Base-by-base conservation (phyloP, 139 green algal species). In the Mychonastes homosphaera region DNA sequence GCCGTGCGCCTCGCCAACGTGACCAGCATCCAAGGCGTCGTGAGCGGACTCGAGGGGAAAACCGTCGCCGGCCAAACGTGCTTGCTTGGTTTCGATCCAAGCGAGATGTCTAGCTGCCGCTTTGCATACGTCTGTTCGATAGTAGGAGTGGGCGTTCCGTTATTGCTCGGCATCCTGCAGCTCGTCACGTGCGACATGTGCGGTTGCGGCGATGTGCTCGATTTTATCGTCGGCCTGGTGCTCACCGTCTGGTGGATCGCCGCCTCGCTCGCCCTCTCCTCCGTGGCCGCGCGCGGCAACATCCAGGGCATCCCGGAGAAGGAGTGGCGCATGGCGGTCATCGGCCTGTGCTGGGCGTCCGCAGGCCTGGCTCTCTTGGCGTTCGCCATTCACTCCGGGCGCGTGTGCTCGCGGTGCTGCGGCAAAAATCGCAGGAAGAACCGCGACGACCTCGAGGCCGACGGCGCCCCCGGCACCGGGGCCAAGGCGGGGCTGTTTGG, bases 171-270 rank as follows among this genome's bases (percentile, higher is more conserved):
- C n/a, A n/a, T n/a, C n/a, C n/a, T n/a, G 9, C 61, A 67, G 61
- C 23, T 67, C 28, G 28, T 59, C 28, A 67, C 61, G 1, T 67
- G 61, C 61, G 61, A 67, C 40, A 40, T 46, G 39, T 67, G 61
- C 26, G 61, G 61, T 8, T 60, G 51, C 18, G 61, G 61, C 51
- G 57, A 59, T 26, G 30, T 55, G 12, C 53, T 67, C 30, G 61
- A 67, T 29, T 41, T 39, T 7, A 40, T 61, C 1, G 54, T 67
- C 39, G 57, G 50, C 6, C 41, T 51, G 8, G 6, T 67, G 23
- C 50, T 51, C 29, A 39, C 35, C 10, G 61, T 16, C 2, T 67
- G 61, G 61, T 67, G 61, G 61, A 19, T 67, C 15, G 40, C 55
- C 6, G 61, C 48, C 10, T 50, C 46, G 12, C 61, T 67, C 34